Conservation (phyloP, 83 land plant genomes). For the Picea abies region DNA sequence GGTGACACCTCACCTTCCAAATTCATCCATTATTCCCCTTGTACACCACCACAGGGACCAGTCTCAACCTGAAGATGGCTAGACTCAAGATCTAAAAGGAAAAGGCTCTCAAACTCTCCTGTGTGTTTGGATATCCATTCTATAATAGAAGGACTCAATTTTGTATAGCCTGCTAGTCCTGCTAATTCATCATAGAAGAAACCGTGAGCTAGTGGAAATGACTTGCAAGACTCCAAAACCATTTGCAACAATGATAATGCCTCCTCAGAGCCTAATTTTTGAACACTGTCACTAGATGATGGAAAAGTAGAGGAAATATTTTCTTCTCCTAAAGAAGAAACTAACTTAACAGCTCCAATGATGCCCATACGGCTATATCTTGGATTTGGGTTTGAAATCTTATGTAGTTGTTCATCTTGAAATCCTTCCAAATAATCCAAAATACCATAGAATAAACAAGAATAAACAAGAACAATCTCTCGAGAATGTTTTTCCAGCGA, state of each 20-base stretch:
- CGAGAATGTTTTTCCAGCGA: slow-evolving; percentile 50
- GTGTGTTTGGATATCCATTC: slow-evolving; percentile 86
- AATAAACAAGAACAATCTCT: slow-evolving; percentile 69
- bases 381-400: slow-evolving; percentile 65
- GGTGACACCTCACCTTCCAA: slow-evolving; percentile 94
- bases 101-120: slow-evolving; percentile 77
- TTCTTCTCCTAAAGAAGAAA: slow-evolving; percentile 59
- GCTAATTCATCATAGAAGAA: slow-evolving; percentile 87
- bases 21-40: slow-evolving; percentile 95
- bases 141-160: slow-evolving; percentile 57
- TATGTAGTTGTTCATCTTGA: slow-evolving; percentile 64
- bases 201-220: slow-evolving; percentile 42
- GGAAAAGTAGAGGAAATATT: slow-evolving; percentile 15
- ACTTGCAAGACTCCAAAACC: slow-evolving; percentile 73
- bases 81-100: slow-evolving; percentile 76
- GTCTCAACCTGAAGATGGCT: slow-evolving; percentile 43
- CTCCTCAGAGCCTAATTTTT: slow-evolving; percentile 68
- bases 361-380: slow-evolving; percentile 90
- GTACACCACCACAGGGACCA: slow-evolving; percentile 39
- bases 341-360: slow-evolving; percentile 76
- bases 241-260: slow-evolving; percentile 69
- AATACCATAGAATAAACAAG: slow-evolving; percentile 86
- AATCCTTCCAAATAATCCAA: slow-evolving; percentile 90
- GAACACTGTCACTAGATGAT: slow-evolving; percentile 30
- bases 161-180: slow-evolving; percentile 30